phyloP scores from a whole-genome alignment of 2,329 filamentous ascomycete species.

The Ophiostoma novo-ulmi region DNA sequence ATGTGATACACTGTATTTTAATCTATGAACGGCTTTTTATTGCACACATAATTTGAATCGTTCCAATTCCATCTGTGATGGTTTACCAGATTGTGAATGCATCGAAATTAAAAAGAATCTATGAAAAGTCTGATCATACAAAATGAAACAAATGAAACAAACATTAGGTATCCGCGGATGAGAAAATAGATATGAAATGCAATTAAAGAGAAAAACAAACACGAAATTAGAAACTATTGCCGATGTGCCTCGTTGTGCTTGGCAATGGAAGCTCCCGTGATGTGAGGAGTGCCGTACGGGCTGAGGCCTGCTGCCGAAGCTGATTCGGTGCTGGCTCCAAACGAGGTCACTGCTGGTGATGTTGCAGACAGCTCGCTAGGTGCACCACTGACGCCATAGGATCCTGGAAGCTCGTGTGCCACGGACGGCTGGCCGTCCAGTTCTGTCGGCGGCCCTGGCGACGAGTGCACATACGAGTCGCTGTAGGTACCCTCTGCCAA shows the following conservation, averaged over 20 bases:
- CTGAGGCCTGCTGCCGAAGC: not conserved
- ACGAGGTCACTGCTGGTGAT: not conserved
- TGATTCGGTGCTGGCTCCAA: not conserved
- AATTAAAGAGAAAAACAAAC: not conserved
- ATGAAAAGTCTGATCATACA: no score
- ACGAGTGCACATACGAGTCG: not conserved
- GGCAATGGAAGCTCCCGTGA: not conserved
- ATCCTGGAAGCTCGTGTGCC: constrained; percentile 19
- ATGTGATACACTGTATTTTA: no score
- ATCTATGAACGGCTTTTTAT: not conserved
- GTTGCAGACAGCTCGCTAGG: not conserved
- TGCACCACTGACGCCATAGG: not conserved
- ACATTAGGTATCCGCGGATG: not conserved
- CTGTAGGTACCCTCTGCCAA: not conserved
- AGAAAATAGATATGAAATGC: not conserved
- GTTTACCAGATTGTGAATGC: not conserved
- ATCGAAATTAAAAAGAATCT: not conserved
- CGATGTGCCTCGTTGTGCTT: not conserved
- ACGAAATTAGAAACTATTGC: not conserved
- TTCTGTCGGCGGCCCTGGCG: constrained; percentile 8
- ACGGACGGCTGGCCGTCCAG: constrained; percentile 7
- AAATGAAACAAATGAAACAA: no score
- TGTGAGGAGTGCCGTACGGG: not conserved
- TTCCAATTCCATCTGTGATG: no score
- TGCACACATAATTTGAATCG: no score